These are phyloP conservation scores for Phaffia rhodozyma DNA, from an alignment of 1,284 basidiomycete genomes.

Conservation along the genomic window DNA sequence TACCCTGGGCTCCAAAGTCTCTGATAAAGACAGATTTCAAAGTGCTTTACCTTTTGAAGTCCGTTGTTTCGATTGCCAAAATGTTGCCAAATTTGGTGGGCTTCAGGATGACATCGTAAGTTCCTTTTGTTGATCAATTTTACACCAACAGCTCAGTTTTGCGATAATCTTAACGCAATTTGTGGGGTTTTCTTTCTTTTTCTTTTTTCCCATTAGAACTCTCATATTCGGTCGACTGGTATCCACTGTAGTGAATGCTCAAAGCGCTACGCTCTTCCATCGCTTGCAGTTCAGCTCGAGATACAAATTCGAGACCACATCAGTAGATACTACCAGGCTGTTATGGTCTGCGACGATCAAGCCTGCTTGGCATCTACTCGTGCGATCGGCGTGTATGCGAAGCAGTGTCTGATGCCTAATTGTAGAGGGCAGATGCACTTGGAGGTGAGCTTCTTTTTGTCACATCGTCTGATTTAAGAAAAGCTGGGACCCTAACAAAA, in stretches of 20 bases:
- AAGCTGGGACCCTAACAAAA: neutral
- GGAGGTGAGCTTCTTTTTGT: conserved; percentile 46
- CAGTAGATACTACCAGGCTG: conserved; percentile 73
- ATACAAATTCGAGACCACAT: conserved; percentile 67
- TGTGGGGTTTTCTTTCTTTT: neutral
- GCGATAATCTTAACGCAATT: too few species aligned
- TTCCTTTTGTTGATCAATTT: neutral
- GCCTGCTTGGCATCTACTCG: conserved; percentile 74
- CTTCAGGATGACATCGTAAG: conserved; percentile 52
- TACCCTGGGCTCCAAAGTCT: conserved; percentile 78
- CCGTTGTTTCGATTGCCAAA: conserved; percentile 61
- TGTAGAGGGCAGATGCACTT: conserved; percentile 60
- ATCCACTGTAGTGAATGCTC: conserved; percentile 52
- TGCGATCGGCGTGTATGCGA: conserved; percentile 77
- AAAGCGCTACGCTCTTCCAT: conserved; percentile 44
- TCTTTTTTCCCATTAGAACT: conserved; percentile 23
- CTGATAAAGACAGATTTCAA: conserved; percentile 76
- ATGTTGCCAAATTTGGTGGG: conserved; percentile 50
- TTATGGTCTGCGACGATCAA: conserved; percentile 75
- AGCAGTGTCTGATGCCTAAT: conserved; percentile 53
- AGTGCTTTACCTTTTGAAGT: conserved; percentile 57
- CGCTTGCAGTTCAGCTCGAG: conserved; percentile 74
- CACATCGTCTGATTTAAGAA: neutral
- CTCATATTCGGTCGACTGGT: conserved; percentile 34
- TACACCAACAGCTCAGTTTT: too few species aligned